Base-by-base conservation (phyloP, 192 early-diverging fungal species). In the Polychytrium aggregatum region DNA sequence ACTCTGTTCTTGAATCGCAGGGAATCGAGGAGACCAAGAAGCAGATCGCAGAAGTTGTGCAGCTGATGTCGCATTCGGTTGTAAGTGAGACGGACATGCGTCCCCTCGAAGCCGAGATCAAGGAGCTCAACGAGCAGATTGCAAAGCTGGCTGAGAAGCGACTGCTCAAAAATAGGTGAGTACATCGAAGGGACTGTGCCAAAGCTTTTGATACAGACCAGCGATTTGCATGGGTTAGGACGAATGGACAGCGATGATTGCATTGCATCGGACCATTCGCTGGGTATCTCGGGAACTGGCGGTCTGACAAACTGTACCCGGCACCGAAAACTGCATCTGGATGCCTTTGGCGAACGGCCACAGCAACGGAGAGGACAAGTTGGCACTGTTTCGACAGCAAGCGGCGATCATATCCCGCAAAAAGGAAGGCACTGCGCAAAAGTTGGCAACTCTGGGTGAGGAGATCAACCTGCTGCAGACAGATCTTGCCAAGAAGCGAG, bases 301-400 rank as follows among this genome's bases (percentile, higher is more conserved):
- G n/a, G n/a, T n/a, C n/a, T n/a, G n/a, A n/a, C n/a, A n/a, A 36
- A 36, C 9, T 8, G 35, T 36, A 36, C 35, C 9, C 9, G 35
- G 16, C 35, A 36, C 8, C 9, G 9, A 10, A 36, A 16, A 36
- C 17, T 52, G 51, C 17, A 16, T 21, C 4, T 17, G 29, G 27
- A 25, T 44, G 16, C 56, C 20, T 28, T 29, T 57, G 8, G 38
- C 26, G 18, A 41, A 46, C 49, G 16, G 18, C 43, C 41, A 33
- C 29, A 74, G 65, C 50, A 57, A 64, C 7, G 74, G 72, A 13
- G 73, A 76, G 42, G 77, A 70, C 47, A 79, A 79, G 49, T 60
- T 79, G 53, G 65, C 71, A 1, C 62, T 79, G 30, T 79, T 79
- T 45, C 48, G 72, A 29, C 77, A 79, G 46, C 77, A 79, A 55